Conservation (phyloP, 345 rosid genomes). For the Acer negundo region DNA sequence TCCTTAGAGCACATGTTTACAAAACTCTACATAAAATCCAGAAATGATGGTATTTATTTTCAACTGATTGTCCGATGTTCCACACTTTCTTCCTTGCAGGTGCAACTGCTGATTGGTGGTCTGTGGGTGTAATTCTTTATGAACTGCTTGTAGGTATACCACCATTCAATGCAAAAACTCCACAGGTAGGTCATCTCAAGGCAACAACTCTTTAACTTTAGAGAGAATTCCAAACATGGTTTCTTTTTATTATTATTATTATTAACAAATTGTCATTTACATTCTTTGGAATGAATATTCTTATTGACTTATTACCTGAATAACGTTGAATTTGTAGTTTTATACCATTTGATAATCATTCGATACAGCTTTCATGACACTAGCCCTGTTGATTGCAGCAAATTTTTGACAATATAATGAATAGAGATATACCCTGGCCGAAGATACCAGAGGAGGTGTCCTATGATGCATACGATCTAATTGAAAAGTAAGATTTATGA, state of each 20-base stretch:
- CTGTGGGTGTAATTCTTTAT: constrained; percentile 89
- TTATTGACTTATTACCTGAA: background rate
- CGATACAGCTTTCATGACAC: background rate
- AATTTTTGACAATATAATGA: constrained; percentile 91
- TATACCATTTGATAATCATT: constrained; percentile 4
- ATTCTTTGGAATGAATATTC: constrained; percentile 3
- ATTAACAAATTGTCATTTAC: background rate
- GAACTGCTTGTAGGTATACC: constrained; percentile 93
- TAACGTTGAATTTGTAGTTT: constrained; percentile 1
- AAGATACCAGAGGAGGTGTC: constrained; percentile 79
- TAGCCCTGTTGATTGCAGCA: constrained; percentile 49
- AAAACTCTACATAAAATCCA: background rate
- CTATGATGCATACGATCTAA: constrained; percentile 74
- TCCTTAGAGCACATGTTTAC: background rate
- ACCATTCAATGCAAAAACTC: constrained; percentile 91
- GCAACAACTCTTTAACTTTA: background rate
- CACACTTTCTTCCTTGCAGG: constrained; percentile 45
- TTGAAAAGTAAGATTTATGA: constrained; percentile 70
- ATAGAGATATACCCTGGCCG: constrained; percentile 93
- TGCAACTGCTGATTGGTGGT: constrained; percentile 99
- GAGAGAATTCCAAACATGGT: background rate
- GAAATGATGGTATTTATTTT: background rate
- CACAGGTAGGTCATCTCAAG: constrained; percentile 57
- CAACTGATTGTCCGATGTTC: constrained; percentile 15
- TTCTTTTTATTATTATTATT: background rate